phyloP scores from a whole-genome alignment of 208 protist genomes.

The Trypanosoma theileri region DNA sequence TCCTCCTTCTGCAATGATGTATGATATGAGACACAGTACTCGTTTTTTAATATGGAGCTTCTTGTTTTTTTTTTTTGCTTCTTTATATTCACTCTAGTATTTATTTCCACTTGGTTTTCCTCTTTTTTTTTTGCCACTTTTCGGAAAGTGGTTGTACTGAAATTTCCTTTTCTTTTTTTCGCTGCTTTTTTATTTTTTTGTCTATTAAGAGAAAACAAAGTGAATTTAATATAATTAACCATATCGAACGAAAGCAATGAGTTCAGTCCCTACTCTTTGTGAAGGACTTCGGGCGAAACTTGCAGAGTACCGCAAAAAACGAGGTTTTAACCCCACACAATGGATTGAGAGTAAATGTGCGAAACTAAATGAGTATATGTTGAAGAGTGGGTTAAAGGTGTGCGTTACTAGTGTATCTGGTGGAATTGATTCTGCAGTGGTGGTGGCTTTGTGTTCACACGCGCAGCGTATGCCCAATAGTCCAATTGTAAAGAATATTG shows the following conservation, averaged over 20 bases:
- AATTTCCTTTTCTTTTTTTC: slow-evolving; percentile 22
- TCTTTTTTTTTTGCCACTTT: slow-evolving; percentile 12
- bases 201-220: neutral
- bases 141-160: neutral
- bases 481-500: slow-evolving; percentile 89
- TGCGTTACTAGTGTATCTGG: slow-evolving; percentile 92
- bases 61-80: neutral
- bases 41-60: neutral
- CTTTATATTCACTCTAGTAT: neutral
- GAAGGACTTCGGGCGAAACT: slow-evolving; percentile 69
- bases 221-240: neutral
- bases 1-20: too few species aligned
- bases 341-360: slow-evolving; percentile 89
- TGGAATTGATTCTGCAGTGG: slow-evolving; percentile 94
- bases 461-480: slow-evolving; percentile 56
- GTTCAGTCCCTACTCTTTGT: slow-evolving; percentile 44
- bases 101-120: neutral
- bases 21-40: neutral
- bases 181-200: slow-evolving; percentile 5
- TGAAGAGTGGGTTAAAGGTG: slow-evolving; percentile 73
- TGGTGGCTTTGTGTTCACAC: slow-evolving; percentile 83
- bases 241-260: slow-evolving; percentile 34
- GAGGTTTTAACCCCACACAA: slow-evolving; percentile 71
- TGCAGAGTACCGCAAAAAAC: slow-evolving; percentile 55
- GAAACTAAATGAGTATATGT: slow-evolving; percentile 94